Evolutionary conservation across 257 asterid genomes (phyloP), one percentile per base, ranked within the genome.

Genomic region (Solanum medicagineum): DNA sequence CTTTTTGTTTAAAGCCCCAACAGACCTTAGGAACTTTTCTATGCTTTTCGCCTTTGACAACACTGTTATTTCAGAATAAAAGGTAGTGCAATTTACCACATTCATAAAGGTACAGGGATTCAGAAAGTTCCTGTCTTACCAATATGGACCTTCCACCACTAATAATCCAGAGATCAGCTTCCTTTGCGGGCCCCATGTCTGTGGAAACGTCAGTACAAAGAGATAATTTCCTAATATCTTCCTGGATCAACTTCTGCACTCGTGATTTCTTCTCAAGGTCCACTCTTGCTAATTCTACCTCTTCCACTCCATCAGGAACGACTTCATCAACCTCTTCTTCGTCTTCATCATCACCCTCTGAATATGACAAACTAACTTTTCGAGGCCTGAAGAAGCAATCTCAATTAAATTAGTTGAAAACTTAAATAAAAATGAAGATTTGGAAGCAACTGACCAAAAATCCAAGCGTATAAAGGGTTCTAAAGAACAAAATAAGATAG

Each of bases 291-390:
- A 94, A 92, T 88, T 97, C 99, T 84, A 97, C 99, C 93, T 97
- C 99, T 92, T 97, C 99, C 70, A 95, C 98, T 32, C 99, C 99
- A 87, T 95, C 99, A 87, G 99, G 99, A 88, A 97, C 99, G 88
- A 97, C 97, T 91, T 97, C 99, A 95, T 97, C 99, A 81, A 98
- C 98, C 91, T 97, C 99, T 93, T 97, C 99, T 85, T 94, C 91
- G 84, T 95, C 81, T 66, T 84, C 99, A 85, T 96, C 99, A 89
- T 93, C 99, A 88, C 94, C 99, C 16, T 95, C 89, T 59, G 96
- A 91, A 89, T 90, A 94, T 85, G 95, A 87, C 57, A 97, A 91
- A 89, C 94, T 95, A 87, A 93, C 94, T 85, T 93, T 95, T 84
- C 97, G 93, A 81, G 98, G 98, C 95, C 99, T 97, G 93, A 81